These are phyloP conservation scores for Petunia hybrid DNA, from an alignment of 305 asterid genomes.

Conservation along the genomic window DNA sequence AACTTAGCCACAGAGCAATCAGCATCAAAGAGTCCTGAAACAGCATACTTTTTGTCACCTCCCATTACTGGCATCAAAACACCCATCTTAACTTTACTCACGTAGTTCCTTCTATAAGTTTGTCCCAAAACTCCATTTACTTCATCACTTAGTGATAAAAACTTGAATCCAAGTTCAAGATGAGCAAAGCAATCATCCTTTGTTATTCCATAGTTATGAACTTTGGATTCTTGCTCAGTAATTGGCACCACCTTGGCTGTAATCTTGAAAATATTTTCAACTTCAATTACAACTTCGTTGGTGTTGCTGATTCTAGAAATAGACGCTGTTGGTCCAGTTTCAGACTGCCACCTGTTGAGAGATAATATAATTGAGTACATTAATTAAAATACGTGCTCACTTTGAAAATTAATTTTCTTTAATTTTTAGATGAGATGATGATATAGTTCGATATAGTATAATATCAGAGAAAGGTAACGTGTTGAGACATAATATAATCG, in stretches of 20 bases:
- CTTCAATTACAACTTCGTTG: slow-evolving; percentile 42
- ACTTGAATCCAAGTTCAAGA: slow-evolving; percentile 52
- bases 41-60: slow-evolving; percentile 49
- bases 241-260: slow-evolving; percentile 51
- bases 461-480: background rate
- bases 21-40: slow-evolving; percentile 43
- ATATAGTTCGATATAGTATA: background rate
- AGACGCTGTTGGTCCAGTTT: background rate
- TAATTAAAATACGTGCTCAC: background rate
- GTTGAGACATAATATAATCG: background rate
- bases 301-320: slow-evolving; percentile 40
- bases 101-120: slow-evolving; percentile 57
- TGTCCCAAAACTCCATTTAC: slow-evolving; percentile 70
- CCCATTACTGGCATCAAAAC: slow-evolving; percentile 70
- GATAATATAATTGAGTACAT: background rate
- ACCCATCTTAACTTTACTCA: slow-evolving; percentile 58
- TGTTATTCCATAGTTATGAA: slow-evolving; percentile 44
- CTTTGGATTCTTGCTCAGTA: slow-evolving; percentile 43
- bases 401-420: background rate
- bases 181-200: slow-evolving; percentile 53
- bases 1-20: slow-evolving; percentile 58
- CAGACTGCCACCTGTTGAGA: slow-evolving; percentile 37
- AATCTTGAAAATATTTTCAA: slow-evolving; percentile 34
- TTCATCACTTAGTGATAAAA: slow-evolving; percentile 36
- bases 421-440: background rate